A percentile compares a stretch with the other conserved stretches of the same genome.
Conservation (phyloP, 352 stramenopile species). For the Phytophthora lateralis region DNA sequence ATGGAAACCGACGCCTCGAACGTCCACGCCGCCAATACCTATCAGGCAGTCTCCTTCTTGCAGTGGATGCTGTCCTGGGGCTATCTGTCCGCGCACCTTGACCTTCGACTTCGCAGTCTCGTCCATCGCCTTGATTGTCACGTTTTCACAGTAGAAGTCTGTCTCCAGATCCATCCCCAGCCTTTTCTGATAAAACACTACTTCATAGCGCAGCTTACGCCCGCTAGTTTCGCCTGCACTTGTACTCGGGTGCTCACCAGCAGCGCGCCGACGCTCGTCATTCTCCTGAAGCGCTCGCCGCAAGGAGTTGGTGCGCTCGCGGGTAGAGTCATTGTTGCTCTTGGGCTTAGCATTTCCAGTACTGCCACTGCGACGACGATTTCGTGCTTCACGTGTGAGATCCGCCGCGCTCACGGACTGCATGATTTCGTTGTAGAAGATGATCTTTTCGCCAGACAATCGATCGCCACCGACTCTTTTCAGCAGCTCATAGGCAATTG, state of each 20-base stretch:
- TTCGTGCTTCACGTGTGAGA: conserved; percentile 76
- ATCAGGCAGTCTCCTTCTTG: conserved; percentile 83
- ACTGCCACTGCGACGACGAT: conserved; percentile 45
- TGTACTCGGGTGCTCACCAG: conserved; percentile 30
- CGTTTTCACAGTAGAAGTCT: conserved; percentile 90
- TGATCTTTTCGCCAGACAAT: conserved; percentile 83
- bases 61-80: conserved; percentile 59
- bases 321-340: conserved; percentile 61
- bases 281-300: conserved; percentile 71
- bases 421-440: conserved; percentile 89
- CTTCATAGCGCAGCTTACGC: conserved; percentile 79
- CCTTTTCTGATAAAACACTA: conserved; percentile 83
- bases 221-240: conserved; percentile 30
- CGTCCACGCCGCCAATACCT: conserved; percentile 77
- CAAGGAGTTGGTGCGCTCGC: conserved; percentile 72
- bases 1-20: conserved; percentile 86
- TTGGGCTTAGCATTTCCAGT: conserved; percentile 40
- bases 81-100: conserved; percentile 65
- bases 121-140: conserved; percentile 84
- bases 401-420: conserved; percentile 77
- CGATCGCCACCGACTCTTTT: conserved; percentile 72
- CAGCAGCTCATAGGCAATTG: conserved; percentile 85
- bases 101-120: conserved; percentile 51
- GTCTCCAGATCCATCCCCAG: conserved; percentile 87
- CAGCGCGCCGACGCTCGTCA: conserved; percentile 54